Evolutionary conservation across 306 rosid genomes (phyloP).

Genomic region (Quercus variabilis): DNA sequence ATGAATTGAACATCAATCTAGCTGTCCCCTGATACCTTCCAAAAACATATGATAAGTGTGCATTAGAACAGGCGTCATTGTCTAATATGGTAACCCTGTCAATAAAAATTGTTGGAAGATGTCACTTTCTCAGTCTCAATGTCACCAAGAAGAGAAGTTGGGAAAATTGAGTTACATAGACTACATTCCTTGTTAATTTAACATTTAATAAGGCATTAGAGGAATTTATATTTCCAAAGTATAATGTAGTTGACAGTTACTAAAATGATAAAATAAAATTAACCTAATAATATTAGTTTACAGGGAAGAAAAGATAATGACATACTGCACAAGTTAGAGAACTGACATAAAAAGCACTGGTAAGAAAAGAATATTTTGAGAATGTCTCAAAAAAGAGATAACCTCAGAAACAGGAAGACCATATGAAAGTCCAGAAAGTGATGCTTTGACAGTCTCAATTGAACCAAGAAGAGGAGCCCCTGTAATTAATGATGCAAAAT

Average conservation of each 20-base stretch:
- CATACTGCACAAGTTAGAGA: constrained; percentile 18
- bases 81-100: constrained; percentile 1
- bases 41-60: constrained; percentile 31
- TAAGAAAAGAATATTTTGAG: constrained; percentile 8
- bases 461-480: constrained; percentile 98
- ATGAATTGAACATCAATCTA: constrained; percentile 85
- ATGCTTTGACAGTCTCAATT: constrained; percentile 72
- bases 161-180: not conserved
- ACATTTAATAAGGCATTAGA: not conserved
- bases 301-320: constrained; percentile 7
- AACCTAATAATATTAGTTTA: not conserved
- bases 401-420: constrained; percentile 99
- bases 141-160: constrained; percentile 6
- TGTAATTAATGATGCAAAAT: constrained; percentile 34
- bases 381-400: constrained; percentile 12
- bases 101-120: not conserved
- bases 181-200: not conserved
- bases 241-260: not conserved
- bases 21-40: constrained; percentile 92
- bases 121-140: not conserved
- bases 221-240: not conserved
- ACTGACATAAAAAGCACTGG: not conserved
- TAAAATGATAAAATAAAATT: not conserved
- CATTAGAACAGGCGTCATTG: constrained; percentile 28
- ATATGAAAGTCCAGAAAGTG: constrained; percentile 82